phyloP scores from a whole-genome alignment of 2,329 filamentous ascomycete genomes.

The Diplodia scrobiculata region DNA sequence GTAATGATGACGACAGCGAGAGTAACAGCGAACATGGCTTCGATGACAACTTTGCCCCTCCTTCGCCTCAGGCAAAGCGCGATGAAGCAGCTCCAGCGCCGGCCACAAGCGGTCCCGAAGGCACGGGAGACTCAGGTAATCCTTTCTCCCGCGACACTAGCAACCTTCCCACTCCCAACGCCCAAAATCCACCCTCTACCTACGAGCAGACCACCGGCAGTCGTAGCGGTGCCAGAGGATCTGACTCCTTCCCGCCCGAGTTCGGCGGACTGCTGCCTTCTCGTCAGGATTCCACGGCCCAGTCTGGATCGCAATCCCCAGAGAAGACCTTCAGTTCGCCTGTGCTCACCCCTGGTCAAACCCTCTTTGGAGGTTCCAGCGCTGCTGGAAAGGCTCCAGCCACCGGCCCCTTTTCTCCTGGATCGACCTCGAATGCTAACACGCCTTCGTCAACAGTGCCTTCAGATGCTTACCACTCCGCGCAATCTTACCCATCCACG shows the following conservation, averaged over 20 bases:
- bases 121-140: slow-evolving; percentile 29
- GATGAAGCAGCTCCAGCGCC: slow-evolving; percentile 39
- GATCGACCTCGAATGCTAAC: slow-evolving; percentile 45
- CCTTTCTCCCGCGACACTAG: slow-evolving; percentile 41
- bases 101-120: slow-evolving; percentile 28
- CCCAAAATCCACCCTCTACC: slow-evolving; percentile 61
- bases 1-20: slow-evolving; percentile 81
- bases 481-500: slow-evolving; percentile 43
- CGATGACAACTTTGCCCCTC: slow-evolving; percentile 85
- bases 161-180: slow-evolving; percentile 55
- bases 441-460: slow-evolving; percentile 46
- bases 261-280: slow-evolving; percentile 60
- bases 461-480: slow-evolving; percentile 49
- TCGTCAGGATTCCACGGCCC: slow-evolving; percentile 55
- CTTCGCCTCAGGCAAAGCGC: slow-evolving; percentile 47
- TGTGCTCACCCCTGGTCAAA: slow-evolving; percentile 44
- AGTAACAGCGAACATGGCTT: slow-evolving; percentile 70
- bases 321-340: slow-evolving; percentile 43
- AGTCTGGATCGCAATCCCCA: slow-evolving; percentile 41
- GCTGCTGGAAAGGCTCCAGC: slow-evolving; percentile 38
- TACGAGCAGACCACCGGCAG: slow-evolving; percentile 54
- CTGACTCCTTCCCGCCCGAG: slow-evolving; percentile 56
- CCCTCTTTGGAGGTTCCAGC: slow-evolving; percentile 45
- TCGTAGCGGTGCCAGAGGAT: slow-evolving; percentile 38
- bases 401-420: slow-evolving; percentile 35